Evolutionary conservation across 305 asterid species (phyloP).

Genomic region (Fraxinus nigra): DNA sequence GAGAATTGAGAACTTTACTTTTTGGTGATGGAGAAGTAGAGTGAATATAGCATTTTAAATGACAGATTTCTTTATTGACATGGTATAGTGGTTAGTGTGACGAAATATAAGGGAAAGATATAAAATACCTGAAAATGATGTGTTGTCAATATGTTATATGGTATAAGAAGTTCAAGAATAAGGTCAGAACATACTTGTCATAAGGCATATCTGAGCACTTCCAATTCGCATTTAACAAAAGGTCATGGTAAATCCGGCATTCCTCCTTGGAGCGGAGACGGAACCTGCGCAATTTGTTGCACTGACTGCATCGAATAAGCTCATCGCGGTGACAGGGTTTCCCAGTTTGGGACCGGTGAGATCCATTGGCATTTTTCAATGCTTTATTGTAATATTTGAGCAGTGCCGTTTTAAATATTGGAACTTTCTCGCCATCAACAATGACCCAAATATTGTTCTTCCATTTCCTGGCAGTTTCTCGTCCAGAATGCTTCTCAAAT

Average conservation of each 20-base stretch:
- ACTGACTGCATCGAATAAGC: constrained; percentile 48
- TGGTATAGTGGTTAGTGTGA: background rate
- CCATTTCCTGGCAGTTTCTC: constrained; percentile 58
- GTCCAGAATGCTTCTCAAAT: constrained; percentile 55
- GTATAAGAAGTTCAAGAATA: constrained; percentile 6
- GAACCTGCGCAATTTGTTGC: constrained; percentile 63
- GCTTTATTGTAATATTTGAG: constrained; percentile 48
- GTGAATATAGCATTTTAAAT: background rate
- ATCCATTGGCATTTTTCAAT: constrained; percentile 38
- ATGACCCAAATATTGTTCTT: constrained; percentile 52
- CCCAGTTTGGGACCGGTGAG: constrained; percentile 33
- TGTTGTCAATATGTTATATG: background rate
- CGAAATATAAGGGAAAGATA: background rate
- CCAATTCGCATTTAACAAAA: constrained; percentile 49
- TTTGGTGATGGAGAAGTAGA: background rate
- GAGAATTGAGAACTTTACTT: background rate
- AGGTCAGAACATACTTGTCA: constrained; percentile 41
- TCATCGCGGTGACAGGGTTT: constrained; percentile 46
- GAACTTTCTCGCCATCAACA: constrained; percentile 47
- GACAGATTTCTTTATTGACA: background rate
- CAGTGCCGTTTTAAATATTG: constrained; percentile 42
- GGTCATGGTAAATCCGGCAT: constrained; percentile 60
- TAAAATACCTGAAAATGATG: background rate
- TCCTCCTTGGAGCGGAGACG: constrained; percentile 54
- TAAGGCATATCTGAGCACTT: constrained; percentile 62